These are phyloP conservation scores for Parastagonospora avenae DNA, from an alignment of 2,329 filamentous ascomycete genomes.

Conservation along the genomic window DNA sequence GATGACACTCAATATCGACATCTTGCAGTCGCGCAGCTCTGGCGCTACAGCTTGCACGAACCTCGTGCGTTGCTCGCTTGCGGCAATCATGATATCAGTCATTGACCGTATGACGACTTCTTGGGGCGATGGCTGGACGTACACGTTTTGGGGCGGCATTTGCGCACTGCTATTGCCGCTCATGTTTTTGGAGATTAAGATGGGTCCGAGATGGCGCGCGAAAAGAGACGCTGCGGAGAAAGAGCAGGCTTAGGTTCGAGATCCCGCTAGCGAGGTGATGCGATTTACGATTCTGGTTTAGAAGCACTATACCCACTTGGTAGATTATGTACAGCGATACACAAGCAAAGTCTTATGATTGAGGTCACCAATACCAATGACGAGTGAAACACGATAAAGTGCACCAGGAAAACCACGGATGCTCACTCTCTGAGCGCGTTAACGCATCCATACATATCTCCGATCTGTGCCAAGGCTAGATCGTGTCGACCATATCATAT, in stretches of 20 bases:
- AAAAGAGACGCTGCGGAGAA: slow-evolving; percentile 24
- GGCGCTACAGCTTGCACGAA: slow-evolving; percentile 36
- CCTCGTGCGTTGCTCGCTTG: slow-evolving; percentile 31
- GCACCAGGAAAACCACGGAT: too few relatives aligned
- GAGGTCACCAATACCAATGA: too few relatives aligned
- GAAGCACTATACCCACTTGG: too few relatives aligned
- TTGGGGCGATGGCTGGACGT: slow-evolving; percentile 34
- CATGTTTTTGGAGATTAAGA: slow-evolving; percentile 35
- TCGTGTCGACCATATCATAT: too few relatives aligned
- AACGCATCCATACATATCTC: too few relatives aligned
- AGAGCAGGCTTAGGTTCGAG: slow-evolving; percentile 1
- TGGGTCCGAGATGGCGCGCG: slow-evolving; percentile 28
- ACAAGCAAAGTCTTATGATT: too few relatives aligned
- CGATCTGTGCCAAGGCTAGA: too few relatives aligned
- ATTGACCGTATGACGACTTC: slow-evolving; percentile 29
- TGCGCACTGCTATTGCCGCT: slow-evolving; percentile 31
- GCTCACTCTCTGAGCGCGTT: too few relatives aligned
- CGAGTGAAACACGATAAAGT: too few relatives aligned
- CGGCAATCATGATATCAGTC: slow-evolving; percentile 28
- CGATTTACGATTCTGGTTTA: too few relatives aligned
- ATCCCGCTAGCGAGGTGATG: too few relatives aligned
- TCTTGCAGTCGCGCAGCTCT: slow-evolving; percentile 30
- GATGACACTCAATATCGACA: slow-evolving; percentile 38
- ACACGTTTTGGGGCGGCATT: slow-evolving; percentile 30
- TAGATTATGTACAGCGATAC: too few relatives aligned